Evolutionary conservation across 768 basidiomycete genomes (phyloP).

Genomic region (Serpula lacrymans): DNA sequence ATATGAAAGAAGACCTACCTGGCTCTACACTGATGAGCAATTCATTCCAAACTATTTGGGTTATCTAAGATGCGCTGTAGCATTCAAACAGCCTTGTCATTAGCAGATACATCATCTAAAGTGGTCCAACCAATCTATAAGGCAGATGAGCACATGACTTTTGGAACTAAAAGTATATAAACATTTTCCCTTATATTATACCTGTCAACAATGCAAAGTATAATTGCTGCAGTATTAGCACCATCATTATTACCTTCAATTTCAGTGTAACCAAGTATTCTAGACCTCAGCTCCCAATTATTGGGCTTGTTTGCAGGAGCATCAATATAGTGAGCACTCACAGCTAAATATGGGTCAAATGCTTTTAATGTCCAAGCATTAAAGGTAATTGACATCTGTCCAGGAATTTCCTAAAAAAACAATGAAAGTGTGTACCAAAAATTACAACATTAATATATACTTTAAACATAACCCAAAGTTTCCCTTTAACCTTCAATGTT

Average conservation of each 20-base stretch:
- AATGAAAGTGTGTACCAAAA: background rate
- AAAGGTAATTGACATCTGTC: slow-evolving; percentile 6
- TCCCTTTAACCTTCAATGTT: background rate
- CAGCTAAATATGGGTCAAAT: slow-evolving; percentile 3
- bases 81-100: no score
- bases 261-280: slow-evolving; percentile 4
- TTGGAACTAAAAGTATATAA: background rate
- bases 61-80: no score
- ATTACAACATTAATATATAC: background rate
- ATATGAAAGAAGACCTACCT: no score
- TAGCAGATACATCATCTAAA: slow-evolving; percentile 3
- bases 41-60: no score
- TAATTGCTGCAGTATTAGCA: slow-evolving; percentile 2
- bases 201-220: background rate
- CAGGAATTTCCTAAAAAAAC: background rate
- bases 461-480: background rate
- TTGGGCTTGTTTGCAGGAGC: slow-evolving; percentile 1
- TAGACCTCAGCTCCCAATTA: slow-evolving; percentile 3
- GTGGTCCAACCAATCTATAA: slow-evolving; percentile 7
- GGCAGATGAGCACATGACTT: background rate
- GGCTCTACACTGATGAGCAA: no score
- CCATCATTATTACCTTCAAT: slow-evolving; percentile 4
- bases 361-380: slow-evolving; percentile 5
- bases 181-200: slow-evolving; percentile 3
- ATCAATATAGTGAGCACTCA: slow-evolving; percentile 7